Base-by-base conservation (phyloP, 768 basidiomycete species). In the Daedaleopsis nitida region DNA sequence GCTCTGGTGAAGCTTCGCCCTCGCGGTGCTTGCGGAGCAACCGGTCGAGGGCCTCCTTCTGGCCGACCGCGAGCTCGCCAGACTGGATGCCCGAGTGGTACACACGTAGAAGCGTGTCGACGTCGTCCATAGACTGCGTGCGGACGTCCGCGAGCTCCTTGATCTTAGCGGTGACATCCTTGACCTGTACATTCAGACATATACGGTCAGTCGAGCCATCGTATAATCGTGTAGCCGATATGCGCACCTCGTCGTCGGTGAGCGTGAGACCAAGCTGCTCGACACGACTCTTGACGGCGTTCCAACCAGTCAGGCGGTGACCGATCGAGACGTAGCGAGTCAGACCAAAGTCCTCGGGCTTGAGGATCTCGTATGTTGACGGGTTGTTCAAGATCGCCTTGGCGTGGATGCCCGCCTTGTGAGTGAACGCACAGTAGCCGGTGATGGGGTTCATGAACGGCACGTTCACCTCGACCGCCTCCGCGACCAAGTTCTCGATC, bases 321-420 rank as follows among this genome's bases (percentile, higher is more conserved):
- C 93, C 96, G 69, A 98, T 98, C 43, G 96, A 97, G 66, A 99
- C 96, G 71, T 98, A 99, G 71, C 97, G 88, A 10, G 89, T 94
- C 71, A 99, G 84, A 69, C 97, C 97, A 70, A 99, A 99, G 79
- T 99, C 97, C 75, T 96, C 94, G 16, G 97, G 97, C 86, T 95
- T 98, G 76, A 97, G 86, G 75, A 98, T 98, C 78, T 99, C 96
- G 77, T 98, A 99, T 11, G 97, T 99, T 70, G 91, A 93, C 1
- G 97, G 97, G 83, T 99, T 99, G 81, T 98, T 97, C 65, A 96
- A 86, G 76, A 99, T 99, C 42, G 97, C 97, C 84, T 99, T 99
- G 79, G 97, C 97, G 77, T 99, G 97, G 66, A 99, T 99, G 73
- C 97, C 97, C 21, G 97, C 97, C 88, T 99, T 98, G 88, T 98